These are phyloP conservation scores for Oryza glaberrima DNA, from an alignment of 176 grass and related monocot species.

Conservation along the genomic window DNA sequence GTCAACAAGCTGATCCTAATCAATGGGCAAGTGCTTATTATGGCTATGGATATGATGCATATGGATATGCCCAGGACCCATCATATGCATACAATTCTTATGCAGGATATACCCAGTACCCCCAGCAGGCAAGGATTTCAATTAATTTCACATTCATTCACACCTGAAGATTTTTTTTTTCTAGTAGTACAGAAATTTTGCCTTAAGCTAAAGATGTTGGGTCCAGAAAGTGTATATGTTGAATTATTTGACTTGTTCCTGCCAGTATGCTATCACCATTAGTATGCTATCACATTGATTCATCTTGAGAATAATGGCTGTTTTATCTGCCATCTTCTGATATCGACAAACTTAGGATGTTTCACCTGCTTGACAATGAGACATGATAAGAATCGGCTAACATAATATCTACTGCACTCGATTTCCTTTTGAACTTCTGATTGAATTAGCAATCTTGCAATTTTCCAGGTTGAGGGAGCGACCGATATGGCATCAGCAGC, in stretches of 20 bases:
- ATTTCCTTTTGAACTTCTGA: neutral
- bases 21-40: conserved; percentile 91
- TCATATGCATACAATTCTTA: conserved; percentile 92
- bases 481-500: conserved; percentile 51
- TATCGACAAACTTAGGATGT: neutral
- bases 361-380: conserved; percentile 5
- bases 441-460: conserved; percentile 3
- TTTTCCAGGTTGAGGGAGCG: conserved; percentile 70
- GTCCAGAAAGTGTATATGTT: conserved; percentile 23
- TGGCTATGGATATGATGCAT: conserved; percentile 94
- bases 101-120: conserved; percentile 88
- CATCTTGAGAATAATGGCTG: neutral
- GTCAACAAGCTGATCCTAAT: conserved; percentile 92
- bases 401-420: neutral
- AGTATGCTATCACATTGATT: neutral
- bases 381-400: neutral
- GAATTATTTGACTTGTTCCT: neutral
- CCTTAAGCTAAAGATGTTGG: neutral
- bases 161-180: conserved; percentile 29
- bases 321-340: conserved; percentile 6
- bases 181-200: neutral
- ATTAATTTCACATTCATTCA: conserved; percentile 10
- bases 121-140: conserved; percentile 70
- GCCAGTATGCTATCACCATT: neutral
- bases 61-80: conserved; percentile 89